phyloP scores from a whole-genome alignment of 2,329 filamentous ascomycete species.

The Fusarium palustre region DNA sequence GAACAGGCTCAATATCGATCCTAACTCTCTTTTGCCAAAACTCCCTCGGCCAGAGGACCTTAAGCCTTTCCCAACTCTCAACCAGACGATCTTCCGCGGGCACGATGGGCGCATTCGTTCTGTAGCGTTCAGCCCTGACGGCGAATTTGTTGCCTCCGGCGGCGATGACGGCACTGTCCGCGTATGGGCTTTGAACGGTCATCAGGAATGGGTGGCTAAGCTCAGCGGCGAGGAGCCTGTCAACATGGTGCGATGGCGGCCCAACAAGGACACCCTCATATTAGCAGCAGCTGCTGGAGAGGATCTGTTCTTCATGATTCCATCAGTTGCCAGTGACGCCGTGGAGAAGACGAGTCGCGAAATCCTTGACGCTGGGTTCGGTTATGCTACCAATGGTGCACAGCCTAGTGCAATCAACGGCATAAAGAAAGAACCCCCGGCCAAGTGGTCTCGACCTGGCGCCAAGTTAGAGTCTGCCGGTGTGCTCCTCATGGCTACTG shows the following conservation, averaged over 20 bases:
- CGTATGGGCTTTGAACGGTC: slow-evolving; percentile 91
- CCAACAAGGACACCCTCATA: slow-evolving; percentile 81
- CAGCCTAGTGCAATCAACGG: slow-evolving; percentile 65
- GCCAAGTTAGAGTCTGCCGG: slow-evolving; percentile 79
- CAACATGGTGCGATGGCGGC: slow-evolving; percentile 89
- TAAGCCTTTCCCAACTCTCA: slow-evolving; percentile 92
- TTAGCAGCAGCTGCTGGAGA: slow-evolving; percentile 88
- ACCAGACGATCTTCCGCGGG: slow-evolving; percentile 86
- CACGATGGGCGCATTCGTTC: slow-evolving; percentile 90
- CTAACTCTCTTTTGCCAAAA: slow-evolving; percentile 90
- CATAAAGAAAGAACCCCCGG: slow-evolving; percentile 77
- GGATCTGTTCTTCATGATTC: slow-evolving; percentile 85
- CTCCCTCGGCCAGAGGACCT: slow-evolving; percentile 93
- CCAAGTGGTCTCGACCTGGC: slow-evolving; percentile 86
- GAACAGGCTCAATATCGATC: slow-evolving; percentile 96
- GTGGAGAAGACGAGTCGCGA: slow-evolving; percentile 80
- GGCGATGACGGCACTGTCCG: slow-evolving; percentile 94
- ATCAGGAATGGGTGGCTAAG: slow-evolving; percentile 87
- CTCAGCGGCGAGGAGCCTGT: slow-evolving; percentile 83
- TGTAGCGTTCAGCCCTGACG: slow-evolving; percentile 85
- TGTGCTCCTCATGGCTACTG: slow-evolving; percentile 82
- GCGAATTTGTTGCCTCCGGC: slow-evolving; percentile 88
- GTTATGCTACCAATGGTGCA: slow-evolving; percentile 80
- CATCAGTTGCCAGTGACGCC: slow-evolving; percentile 77
- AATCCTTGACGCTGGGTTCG: slow-evolving; percentile 88